Evolutionary conservation across 352 stramenopile genomes (phyloP).

Genomic region (Globisporangium yorkense): DNA sequence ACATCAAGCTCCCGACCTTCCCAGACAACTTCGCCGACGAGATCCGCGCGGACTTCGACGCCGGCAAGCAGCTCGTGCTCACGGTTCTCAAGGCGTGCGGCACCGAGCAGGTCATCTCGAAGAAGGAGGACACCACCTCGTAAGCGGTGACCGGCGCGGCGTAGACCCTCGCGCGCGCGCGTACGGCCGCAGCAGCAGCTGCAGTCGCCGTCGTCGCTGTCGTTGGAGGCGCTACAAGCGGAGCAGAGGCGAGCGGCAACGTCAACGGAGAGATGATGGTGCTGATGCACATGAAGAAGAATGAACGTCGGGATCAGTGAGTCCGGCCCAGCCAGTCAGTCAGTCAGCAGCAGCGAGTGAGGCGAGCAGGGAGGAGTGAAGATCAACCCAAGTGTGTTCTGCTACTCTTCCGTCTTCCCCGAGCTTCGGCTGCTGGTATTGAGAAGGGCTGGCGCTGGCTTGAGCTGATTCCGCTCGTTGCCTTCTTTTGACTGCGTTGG

Average conservation of each 20-base stretch:
- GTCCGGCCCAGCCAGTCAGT: neutral
- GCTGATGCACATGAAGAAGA: neutral
- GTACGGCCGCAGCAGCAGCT: no score
- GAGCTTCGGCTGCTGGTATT: neutral
- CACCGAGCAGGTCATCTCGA: constrained; percentile 97
- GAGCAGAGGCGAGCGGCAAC: constrained; percentile 1
- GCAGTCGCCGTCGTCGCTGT: neutral
- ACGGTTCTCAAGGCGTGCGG: constrained; percentile 96
- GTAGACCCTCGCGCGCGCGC: neutral
- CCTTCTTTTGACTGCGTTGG: neutral
- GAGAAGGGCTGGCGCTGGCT: neutral
- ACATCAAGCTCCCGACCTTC: constrained; percentile 96
- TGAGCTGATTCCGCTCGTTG: neutral
- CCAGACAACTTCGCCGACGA: constrained; percentile 95
- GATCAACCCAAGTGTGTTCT: constrained; percentile 4
- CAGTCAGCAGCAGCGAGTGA: constrained; percentile 1
- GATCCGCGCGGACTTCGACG: constrained; percentile 95
- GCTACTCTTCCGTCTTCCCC: neutral
- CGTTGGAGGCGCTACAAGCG: neutral
- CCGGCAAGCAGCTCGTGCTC: constrained; percentile 94
- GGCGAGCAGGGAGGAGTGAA: neutral
- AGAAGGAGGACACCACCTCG: constrained; percentile 90
- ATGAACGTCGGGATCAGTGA: constrained; percentile 2
- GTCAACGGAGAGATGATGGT: neutral
- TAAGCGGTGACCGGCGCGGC: constrained; percentile 8